These are phyloP conservation scores for Tremella yokohamensis DNA, from an alignment of 768 basidiomycete genomes.

Conservation along the genomic window DNA sequence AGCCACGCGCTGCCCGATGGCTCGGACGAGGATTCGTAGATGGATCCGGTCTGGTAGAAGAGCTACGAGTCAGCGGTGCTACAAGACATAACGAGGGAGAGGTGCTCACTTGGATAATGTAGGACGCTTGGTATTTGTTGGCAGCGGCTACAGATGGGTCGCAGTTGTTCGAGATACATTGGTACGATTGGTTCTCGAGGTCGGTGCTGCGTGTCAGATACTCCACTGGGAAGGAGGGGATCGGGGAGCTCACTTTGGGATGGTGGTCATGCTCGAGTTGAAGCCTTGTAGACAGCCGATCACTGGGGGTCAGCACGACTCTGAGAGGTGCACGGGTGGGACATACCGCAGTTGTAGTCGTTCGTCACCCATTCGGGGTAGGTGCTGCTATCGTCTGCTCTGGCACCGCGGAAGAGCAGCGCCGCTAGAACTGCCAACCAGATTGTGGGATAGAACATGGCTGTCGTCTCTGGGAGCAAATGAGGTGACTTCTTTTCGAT, in stretches of 20 bases:
- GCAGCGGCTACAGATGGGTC: slow-evolving; percentile 7
- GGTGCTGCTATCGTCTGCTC: slow-evolving; percentile 1
- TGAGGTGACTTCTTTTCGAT: too few species aligned
- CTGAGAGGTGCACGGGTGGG: background rate
- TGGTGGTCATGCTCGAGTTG: slow-evolving; percentile 11
- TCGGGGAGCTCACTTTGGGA: slow-evolving; percentile 10
- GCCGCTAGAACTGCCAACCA: too few species aligned
- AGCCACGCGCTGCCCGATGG: background rate
- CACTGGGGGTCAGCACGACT: slow-evolving; percentile 8
- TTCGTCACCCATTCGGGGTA: slow-evolving; percentile 32
- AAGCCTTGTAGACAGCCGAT: slow-evolving; percentile 22
- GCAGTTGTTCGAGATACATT: slow-evolving; percentile 16
- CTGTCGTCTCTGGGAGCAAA: too few species aligned
- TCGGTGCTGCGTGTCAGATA: background rate
- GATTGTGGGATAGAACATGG: too few species aligned
- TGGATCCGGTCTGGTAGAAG: slow-evolving; percentile 28
- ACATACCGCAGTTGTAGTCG: slow-evolving; percentile 31
- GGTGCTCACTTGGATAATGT: slow-evolving; percentile 25
- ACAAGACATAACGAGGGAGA: slow-evolving; percentile 5
- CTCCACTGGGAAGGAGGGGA: background rate
- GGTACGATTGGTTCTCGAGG: slow-evolving; percentile 9
- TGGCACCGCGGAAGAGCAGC: too few species aligned
- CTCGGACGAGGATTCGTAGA: slow-evolving; percentile 21
- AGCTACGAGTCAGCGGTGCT: slow-evolving; percentile 14
- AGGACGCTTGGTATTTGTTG: slow-evolving; percentile 27